phyloP scores from a whole-genome alignment of 345 rosid species.

The Clausena lansium region DNA sequence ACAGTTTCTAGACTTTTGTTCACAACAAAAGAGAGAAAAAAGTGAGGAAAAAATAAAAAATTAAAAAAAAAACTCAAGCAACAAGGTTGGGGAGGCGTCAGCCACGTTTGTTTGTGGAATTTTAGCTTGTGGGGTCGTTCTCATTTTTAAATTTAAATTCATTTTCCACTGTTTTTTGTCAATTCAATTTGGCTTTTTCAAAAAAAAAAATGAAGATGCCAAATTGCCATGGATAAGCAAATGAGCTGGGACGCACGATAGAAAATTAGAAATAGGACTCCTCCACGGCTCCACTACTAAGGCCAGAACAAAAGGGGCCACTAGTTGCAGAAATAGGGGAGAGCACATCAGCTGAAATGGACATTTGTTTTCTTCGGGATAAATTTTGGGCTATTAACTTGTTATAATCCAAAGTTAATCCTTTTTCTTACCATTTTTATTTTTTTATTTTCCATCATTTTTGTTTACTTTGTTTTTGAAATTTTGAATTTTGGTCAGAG shows the following conservation, averaged over 20 bases:
- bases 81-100: constrained; percentile 17
- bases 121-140: constrained; percentile 26
- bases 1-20: background rate
- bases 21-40: background rate
- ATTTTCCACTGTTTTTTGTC: background rate
- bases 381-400: too few species aligned
- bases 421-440: background rate
- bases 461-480: background rate
- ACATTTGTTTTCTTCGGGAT: background rate
- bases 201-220: too few species aligned
- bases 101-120: constrained; percentile 39
- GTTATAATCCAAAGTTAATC: too few species aligned
- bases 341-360: constrained; percentile 9
- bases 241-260: constrained; percentile 42
- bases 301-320: constrained; percentile 14
- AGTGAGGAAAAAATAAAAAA: background rate
- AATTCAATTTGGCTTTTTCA: background rate
- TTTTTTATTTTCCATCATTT: background rate
- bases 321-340: constrained; percentile 5
- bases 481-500: background rate
- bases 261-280: constrained; percentile 22
- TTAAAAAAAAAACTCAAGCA: background rate
- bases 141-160: background rate
- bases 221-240: background rate
- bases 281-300: constrained; percentile 11